These are phyloP conservation scores for Caryopteris hybrid DNA, from an alignment of 305 asterid species.

Conservation along the genomic window DNA sequence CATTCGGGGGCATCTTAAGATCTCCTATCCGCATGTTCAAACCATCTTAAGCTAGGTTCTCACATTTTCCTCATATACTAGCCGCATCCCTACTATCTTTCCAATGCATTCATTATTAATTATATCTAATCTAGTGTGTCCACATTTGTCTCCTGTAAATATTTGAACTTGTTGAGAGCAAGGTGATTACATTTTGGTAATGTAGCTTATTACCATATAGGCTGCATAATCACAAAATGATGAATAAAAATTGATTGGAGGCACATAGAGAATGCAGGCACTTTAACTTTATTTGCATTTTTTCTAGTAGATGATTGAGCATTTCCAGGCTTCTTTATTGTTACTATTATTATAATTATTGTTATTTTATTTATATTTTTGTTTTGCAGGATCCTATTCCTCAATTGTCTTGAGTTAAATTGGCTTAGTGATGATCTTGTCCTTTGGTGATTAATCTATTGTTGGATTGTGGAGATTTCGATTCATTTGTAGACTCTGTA, in stretches of 20 bases:
- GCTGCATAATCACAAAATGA: neutral
- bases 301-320: neutral
- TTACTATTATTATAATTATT: no score
- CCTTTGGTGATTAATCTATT: neutral
- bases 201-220: neutral
- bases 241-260: neutral
- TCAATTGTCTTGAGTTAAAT: no score
- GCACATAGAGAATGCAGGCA: neutral
- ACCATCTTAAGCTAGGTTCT: neutral
- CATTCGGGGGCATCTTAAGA: neutral
- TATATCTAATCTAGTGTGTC: neutral
- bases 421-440: neutral
- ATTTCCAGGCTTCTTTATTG: neutral
- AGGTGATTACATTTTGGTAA: neutral
- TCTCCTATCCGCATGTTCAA: neutral
- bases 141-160: neutral
- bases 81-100: neutral
- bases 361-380: neutral
- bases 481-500: conserved; percentile 4
- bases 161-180: neutral
- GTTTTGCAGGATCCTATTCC: conserved; percentile 19
- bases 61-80: neutral
- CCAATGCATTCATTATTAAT: neutral
- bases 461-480: conserved; percentile 2
- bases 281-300: neutral